Evolutionary conservation across 2,329 filamentous ascomycete species (phyloP).

Genomic region (Diaporthe helianthi): DNA sequence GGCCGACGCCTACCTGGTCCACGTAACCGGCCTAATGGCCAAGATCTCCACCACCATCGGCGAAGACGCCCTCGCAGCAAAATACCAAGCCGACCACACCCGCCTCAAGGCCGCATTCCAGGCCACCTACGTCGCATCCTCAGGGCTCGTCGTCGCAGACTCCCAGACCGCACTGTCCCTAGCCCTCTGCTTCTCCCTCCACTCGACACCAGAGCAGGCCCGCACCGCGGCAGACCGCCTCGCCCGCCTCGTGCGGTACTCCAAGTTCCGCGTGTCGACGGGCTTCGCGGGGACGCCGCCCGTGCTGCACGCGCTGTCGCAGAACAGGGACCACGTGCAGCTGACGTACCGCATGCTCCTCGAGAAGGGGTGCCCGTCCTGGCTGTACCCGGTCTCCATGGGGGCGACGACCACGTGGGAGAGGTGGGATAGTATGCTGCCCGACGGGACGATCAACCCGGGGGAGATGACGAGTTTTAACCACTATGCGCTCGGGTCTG

Average conservation of each 20-base stretch:
- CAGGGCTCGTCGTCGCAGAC: constrained; percentile 37
- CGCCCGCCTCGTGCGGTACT: constrained; percentile 27
- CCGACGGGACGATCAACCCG: constrained; percentile 46
- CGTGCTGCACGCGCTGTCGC: constrained; percentile 34
- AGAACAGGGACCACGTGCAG: constrained; percentile 39
- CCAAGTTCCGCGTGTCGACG: constrained; percentile 26
- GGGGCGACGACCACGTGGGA: constrained; percentile 51
- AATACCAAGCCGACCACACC: constrained; percentile 37
- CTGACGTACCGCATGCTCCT: constrained; percentile 56
- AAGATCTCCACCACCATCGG: constrained; percentile 39
- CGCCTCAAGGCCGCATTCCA: constrained; percentile 39
- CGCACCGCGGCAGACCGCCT: constrained; percentile 30
- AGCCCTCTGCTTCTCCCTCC: constrained; percentile 40
- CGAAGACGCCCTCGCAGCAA: constrained; percentile 34
- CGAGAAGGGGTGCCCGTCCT: constrained; percentile 49
- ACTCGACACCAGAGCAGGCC: background rate
- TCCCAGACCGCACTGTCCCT: constrained; percentile 42
- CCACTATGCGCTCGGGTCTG: constrained; percentile 50
- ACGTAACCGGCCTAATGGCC: constrained; percentile 43
- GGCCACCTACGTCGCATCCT: constrained; percentile 39
- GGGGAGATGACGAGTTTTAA: constrained; percentile 51
- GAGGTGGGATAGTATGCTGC: constrained; percentile 50
- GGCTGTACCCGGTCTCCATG: constrained; percentile 49
- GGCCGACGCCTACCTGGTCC: constrained; percentile 48
- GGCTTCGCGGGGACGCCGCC: constrained; percentile 35